Percentiles rank a stretch among this genome's conserved stretches.
Conservation (phyloP, 305 asterid species). For the Plantago coronopus region DNA sequence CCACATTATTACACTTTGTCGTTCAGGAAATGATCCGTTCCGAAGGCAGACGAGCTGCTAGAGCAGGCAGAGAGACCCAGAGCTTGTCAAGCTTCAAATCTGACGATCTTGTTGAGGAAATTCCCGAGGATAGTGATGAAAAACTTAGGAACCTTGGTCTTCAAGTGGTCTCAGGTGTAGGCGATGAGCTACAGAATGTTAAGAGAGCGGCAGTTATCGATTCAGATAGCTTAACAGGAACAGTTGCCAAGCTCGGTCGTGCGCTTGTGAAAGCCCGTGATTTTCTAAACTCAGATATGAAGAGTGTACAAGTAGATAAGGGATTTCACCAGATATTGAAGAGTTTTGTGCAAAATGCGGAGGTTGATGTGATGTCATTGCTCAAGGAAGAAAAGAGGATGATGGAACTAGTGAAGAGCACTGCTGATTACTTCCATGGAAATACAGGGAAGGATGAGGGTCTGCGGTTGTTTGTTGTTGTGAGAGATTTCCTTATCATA, state of each 20-base stretch:
- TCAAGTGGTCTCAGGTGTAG: slow-evolving; percentile 58
- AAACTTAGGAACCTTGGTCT: slow-evolving; percentile 61
- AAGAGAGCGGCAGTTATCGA: slow-evolving; percentile 69
- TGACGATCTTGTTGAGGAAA: slow-evolving; percentile 42
- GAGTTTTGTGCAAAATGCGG: slow-evolving; percentile 62
- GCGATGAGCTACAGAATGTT: slow-evolving; percentile 66
- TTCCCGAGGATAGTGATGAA: slow-evolving; percentile 48
- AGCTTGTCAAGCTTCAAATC: slow-evolving; percentile 45
- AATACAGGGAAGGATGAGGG: slow-evolving; percentile 83
- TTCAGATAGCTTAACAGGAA: slow-evolving; percentile 53
- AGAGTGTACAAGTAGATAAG: slow-evolving; percentile 35
- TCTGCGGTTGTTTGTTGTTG: slow-evolving; percentile 60
- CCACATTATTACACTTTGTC: slow-evolving; percentile 82
- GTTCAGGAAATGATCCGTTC: slow-evolving; percentile 87
- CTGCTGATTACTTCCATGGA: slow-evolving; percentile 89
- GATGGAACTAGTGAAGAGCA: slow-evolving; percentile 69
- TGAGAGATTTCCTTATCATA: slow-evolving; percentile 65
- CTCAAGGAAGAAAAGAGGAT: slow-evolving; percentile 82
- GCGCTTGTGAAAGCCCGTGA: slow-evolving; percentile 48
- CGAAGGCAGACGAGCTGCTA: slow-evolving; percentile 82
- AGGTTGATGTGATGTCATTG: slow-evolving; percentile 53
- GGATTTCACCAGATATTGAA: slow-evolving; percentile 54
- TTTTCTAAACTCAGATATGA: slow-evolving; percentile 59
- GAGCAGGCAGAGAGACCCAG: slow-evolving; percentile 40
- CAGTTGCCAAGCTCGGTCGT: slow-evolving; percentile 49